Conservation (phyloP, 805 yeast species). For the Candida insectorum region DNA sequence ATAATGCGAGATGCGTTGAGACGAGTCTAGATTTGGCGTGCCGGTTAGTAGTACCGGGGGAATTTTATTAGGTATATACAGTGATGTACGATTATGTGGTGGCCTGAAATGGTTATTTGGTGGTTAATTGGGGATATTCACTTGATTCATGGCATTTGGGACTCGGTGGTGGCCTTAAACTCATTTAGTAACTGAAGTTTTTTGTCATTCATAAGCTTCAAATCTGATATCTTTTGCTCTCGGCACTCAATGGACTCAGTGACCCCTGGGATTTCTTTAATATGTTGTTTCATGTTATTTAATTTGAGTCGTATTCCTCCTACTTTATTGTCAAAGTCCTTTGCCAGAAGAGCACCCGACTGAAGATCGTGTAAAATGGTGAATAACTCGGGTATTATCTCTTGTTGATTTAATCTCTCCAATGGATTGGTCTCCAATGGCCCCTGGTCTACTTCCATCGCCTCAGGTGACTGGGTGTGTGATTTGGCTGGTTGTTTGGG, state of each 20-base stretch:
- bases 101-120: too few relatives aligned
- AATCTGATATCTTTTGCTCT: constrained; percentile 19
- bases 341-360: constrained; percentile 33
- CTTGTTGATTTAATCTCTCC: constrained; percentile 25
- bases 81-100: too few relatives aligned
- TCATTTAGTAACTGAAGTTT: constrained; percentile 21
- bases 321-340: constrained; percentile 40
- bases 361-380: constrained; percentile 31
- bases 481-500: too few relatives aligned
- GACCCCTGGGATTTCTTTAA: constrained; percentile 38
- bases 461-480: too few relatives aligned
- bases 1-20: too few relatives aligned
- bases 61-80: too few relatives aligned
- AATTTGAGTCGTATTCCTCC: constrained; percentile 38
- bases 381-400: constrained; percentile 37
- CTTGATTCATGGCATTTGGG: too few relatives aligned
- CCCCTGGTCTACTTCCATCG: neutral
- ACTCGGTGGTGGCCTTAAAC: too few relatives aligned
- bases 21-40: too few relatives aligned
- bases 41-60: too few relatives aligned
- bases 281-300: constrained; percentile 22
- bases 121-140: too few relatives aligned
- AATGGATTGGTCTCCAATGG: constrained; percentile 14
- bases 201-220: constrained; percentile 22
- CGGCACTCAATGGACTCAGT: constrained; percentile 29